Conservation (phyloP, 768 basidiomycete species). For the Candolleomyces aberdarensis region DNA sequence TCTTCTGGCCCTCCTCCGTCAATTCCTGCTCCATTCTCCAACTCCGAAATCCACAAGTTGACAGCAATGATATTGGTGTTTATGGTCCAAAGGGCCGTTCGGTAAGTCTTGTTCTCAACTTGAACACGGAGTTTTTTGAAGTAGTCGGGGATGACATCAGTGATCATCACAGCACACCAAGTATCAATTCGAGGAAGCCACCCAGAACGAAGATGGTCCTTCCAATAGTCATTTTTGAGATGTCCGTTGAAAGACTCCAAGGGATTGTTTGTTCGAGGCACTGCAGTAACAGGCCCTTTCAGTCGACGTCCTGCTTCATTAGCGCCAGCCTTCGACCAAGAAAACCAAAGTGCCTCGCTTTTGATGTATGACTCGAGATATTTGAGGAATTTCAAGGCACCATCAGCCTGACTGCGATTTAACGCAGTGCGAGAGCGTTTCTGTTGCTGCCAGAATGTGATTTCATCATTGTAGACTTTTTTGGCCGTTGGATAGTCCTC, state of each 20-base stretch:
- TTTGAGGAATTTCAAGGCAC: constrained; percentile 17
- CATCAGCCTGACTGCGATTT: constrained; percentile 12
- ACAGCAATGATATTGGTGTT: not conserved
- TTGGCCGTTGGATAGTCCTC: constrained; percentile 17
- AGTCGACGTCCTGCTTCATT: constrained; percentile 21
- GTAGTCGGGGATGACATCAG: not conserved
- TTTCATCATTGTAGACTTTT: constrained; percentile 13
- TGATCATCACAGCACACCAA: not conserved
- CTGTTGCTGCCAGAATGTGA: constrained; percentile 14
- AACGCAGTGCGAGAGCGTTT: constrained; percentile 1
- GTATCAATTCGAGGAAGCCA: constrained; percentile 3
- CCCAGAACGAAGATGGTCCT: constrained; percentile 18
- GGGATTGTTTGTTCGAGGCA: constrained; percentile 31
- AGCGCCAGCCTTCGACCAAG: constrained; percentile 27
- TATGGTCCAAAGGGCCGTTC: not conserved
- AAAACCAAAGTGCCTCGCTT: constrained; percentile 18
- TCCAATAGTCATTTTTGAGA: constrained; percentile 24
- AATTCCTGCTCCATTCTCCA: not conserved
- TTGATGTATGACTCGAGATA: constrained; percentile 14
- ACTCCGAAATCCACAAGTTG: not conserved
- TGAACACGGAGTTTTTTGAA: not conserved
- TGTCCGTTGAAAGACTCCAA: constrained; percentile 33
- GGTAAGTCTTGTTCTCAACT: not conserved
- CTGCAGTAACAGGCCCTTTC: constrained; percentile 14
- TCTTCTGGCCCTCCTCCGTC: too few species aligned